Base-by-base conservation (phyloP, 1,139 yeast species). In the Saccharomyces uvarum region DNA sequence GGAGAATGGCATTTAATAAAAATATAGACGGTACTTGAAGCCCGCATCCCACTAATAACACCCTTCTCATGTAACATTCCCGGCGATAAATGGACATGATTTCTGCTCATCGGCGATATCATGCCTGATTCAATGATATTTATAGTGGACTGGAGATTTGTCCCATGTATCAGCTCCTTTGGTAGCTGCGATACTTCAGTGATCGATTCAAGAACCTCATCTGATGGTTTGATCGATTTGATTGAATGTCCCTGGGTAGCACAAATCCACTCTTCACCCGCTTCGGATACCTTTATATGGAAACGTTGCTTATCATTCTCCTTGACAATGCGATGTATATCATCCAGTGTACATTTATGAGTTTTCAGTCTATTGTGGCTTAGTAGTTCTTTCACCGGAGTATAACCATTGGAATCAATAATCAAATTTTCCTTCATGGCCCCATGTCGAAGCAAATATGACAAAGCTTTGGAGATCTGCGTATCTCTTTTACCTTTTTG, bases 201-300 rank as follows among this genome's bases (percentile, higher is more conserved):
- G 9, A 75, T 66, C 14, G 56, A 63, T 21, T 58, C 57, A 56
- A 81, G 67, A 11, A 74, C 76, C 26, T 80, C 76, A 42, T 79
- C 79, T 14, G 77, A 77, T 6, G 70, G 71, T 2, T 58, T 54
- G 0, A 86, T 77, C 1, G 72, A 66, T 28, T 70, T 62, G 13
- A 93, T 73, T 0, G 96, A 83, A 69, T 93, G 99, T 7, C 99
- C 99, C 69, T 93, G 99, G 54, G 84, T 85, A 1, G 99, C 99
- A 66, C 97, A 82, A 13, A 93, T 86, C 42, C 62, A 70, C 66
- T 74, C 70, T 57, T 73, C 69, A 1, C 58, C 57, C 2, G 63
- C 63, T 27, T 55, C 63, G 52, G 65, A 66, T 2, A 59, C 65
- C 19, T 63, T 69, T 47, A 81, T 64, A 24, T 75, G 72, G 70